Base-by-base conservation (phyloP, 1,284 basidiomycete genomes). In the Phlebopus sp. region DNA sequence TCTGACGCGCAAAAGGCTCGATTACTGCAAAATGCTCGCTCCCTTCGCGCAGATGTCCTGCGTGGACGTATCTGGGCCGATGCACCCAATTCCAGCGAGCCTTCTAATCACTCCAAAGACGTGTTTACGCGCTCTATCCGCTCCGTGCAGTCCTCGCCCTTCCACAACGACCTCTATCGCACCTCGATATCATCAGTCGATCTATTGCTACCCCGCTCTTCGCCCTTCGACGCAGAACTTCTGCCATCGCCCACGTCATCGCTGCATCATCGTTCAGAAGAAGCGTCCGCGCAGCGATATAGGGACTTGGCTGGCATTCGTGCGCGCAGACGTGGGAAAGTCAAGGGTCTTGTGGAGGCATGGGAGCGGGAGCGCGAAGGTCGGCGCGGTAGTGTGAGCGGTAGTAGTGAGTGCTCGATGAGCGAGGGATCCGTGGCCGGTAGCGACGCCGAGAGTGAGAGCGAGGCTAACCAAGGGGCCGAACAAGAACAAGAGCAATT, bases 271-370 rank as follows among this genome's bases (percentile, higher is more conserved):
- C 58, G 59, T n/a, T 63, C 50, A 2, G 60, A 63, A 31, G 52
- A 63, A 31, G 52, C 56, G 6, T 55, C 62, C 3, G 51, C 58
- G 0, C 61, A 62, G 44, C 53, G 65, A 37, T 67, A 69, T 44
- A 53, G 47, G 47, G 66, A 65, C 42, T 63, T 68, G 14, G 66
- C 66, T 6, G 50, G 47, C 13, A 55, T 67, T 45, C 59, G 59
- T 11, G 44, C 49, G 29, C 55, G 63, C 35, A 64, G 62, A n/a
- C 42, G 62, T 29, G 63, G 63, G 17, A 64, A 40, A 41, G 63
- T 69, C 15, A 68, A 55, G 44, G 65, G 66, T 21, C 63, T 65
- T 8, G 60, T 69, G 7, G 58, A 61, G 27, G 64, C 55, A 27
- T 67, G 57, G 64, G 57, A 62, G n/a, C n/a, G n/a, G 21, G 21